Conservation (phyloP, 805 yeast genomes). For the Zygoascus bituminiphila region DNA sequence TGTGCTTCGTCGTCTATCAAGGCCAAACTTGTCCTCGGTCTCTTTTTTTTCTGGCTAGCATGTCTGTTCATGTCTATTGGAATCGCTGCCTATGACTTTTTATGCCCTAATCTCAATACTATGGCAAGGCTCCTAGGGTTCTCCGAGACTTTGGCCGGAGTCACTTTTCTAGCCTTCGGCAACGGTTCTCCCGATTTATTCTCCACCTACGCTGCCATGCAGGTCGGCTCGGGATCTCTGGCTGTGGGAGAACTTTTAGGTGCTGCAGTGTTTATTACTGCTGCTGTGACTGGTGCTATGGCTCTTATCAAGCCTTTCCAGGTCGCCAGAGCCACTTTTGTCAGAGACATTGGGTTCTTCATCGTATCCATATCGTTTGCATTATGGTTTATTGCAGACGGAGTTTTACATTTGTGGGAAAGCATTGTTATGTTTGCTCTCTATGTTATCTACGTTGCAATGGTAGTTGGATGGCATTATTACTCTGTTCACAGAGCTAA, state of each 20-base stretch:
- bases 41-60: conserved; percentile 25
- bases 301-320: conserved; percentile 58
- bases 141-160: conserved; percentile 73
- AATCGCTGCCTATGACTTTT: conserved; percentile 67
- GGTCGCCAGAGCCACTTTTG: conserved; percentile 39
- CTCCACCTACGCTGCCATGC: conserved; percentile 76
- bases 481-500: background rate
- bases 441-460: conserved; percentile 51
- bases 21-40: background rate
- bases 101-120: conserved; percentile 69
- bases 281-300: conserved; percentile 75
- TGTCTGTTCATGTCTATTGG: conserved; percentile 59
- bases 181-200: conserved; percentile 89
- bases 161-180: conserved; percentile 82
- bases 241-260: conserved; percentile 92
- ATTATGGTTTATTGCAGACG: conserved; percentile 46
- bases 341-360: conserved; percentile 57
- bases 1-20: conserved; percentile 17
- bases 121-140: conserved; percentile 55
- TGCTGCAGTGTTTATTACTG: conserved; percentile 73
- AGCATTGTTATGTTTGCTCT: conserved; percentile 48
- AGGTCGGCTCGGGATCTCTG: conserved; percentile 57
- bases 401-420: conserved; percentile 45
- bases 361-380: conserved; percentile 41
- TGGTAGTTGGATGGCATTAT: conserved; percentile 40